Conservation (phyloP, 352 stramenopile genomes). For the Peronosclerospora sorghi region DNA sequence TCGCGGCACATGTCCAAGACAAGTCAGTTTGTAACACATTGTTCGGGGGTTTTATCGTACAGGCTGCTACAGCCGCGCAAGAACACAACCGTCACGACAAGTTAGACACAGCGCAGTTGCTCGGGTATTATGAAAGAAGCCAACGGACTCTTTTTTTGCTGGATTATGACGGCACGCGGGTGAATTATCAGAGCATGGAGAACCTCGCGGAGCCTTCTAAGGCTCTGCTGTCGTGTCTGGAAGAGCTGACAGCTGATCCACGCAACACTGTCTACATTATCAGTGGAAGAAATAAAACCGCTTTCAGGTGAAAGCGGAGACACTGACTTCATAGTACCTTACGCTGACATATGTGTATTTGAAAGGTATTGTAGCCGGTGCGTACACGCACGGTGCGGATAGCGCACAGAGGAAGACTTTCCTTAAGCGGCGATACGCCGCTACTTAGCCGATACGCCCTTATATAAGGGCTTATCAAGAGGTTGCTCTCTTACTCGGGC, state of each 20-base stretch:
- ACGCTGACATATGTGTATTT: slow-evolving; percentile 1
- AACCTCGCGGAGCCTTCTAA: slow-evolving; percentile 49
- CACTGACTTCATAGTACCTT: not conserved
- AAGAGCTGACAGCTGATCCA: too few species aligned
- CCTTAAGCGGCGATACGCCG: too few species aligned
- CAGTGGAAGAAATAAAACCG: slow-evolving; percentile 61
- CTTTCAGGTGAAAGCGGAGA: slow-evolving; percentile 37
- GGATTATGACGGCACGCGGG: slow-evolving; percentile 79
- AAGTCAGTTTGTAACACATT: too few species aligned
- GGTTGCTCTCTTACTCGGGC: too few species aligned
- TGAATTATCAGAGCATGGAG: slow-evolving; percentile 72
- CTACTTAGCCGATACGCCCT: too few species aligned
- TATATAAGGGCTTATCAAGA: too few species aligned
- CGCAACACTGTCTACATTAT: too few species aligned
- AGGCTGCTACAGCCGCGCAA: slow-evolving; percentile 54
- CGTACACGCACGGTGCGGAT: too few species aligned
- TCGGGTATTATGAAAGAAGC: slow-evolving; percentile 77
- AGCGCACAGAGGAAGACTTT: too few species aligned
- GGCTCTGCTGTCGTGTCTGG: slow-evolving; percentile 47
- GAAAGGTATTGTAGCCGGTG: too few species aligned
- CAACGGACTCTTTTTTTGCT: slow-evolving; percentile 71
- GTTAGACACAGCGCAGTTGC: slow-evolving; percentile 68
- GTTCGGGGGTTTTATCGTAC: not conserved
- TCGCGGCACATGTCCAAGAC: not conserved
- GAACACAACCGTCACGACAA: slow-evolving; percentile 82